A percentile compares a stretch with the other conserved stretches of the same genome.
These are phyloP conservation scores for Torulaspora franciscae DNA, from an alignment of 805 yeast species.

Conservation along the genomic window DNA sequence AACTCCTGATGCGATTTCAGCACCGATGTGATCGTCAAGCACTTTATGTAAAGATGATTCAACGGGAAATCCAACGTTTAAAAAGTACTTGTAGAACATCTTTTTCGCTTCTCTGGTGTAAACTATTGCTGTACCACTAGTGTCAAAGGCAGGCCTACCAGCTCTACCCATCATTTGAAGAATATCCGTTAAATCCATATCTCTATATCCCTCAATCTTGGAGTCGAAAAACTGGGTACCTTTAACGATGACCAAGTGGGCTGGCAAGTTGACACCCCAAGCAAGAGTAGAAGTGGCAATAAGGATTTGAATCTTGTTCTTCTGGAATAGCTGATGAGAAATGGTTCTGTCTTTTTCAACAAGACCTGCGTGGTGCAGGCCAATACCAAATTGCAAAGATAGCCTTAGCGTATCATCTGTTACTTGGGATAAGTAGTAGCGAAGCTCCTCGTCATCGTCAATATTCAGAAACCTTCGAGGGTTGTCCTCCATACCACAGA, in stretches of 20 bases:
- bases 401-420: constrained; percentile 78
- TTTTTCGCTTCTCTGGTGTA: constrained; percentile 77
- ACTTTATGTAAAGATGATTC: constrained; percentile 78
- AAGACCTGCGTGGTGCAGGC: constrained; percentile 97
- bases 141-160: constrained; percentile 96
- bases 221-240: constrained; percentile 97
- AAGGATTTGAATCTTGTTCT: constrained; percentile 80
- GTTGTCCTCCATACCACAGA: constrained; percentile 57
- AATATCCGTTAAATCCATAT: constrained; percentile 91
- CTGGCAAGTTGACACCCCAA: constrained; percentile 99
- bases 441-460: constrained; percentile 69
- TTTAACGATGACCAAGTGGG: constrained; percentile 94
- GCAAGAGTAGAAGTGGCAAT: constrained; percentile 97
- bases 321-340: constrained; percentile 77
- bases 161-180: constrained; percentile 99
- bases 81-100: constrained; percentile 79
- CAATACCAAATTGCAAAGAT: constrained; percentile 75
- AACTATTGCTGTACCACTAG: constrained; percentile 87
- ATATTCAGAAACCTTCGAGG: constrained; percentile 64
- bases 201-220: constrained; percentile 88
- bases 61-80: constrained; percentile 93
- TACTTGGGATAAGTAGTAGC: constrained; percentile 78
- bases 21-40: constrained; percentile 87
- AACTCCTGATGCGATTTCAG: constrained; percentile 91
- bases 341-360: constrained; percentile 80